phyloP scores from a whole-genome alignment of 176 grass and related monocot species.

The Alopecurus myosuroides region DNA sequence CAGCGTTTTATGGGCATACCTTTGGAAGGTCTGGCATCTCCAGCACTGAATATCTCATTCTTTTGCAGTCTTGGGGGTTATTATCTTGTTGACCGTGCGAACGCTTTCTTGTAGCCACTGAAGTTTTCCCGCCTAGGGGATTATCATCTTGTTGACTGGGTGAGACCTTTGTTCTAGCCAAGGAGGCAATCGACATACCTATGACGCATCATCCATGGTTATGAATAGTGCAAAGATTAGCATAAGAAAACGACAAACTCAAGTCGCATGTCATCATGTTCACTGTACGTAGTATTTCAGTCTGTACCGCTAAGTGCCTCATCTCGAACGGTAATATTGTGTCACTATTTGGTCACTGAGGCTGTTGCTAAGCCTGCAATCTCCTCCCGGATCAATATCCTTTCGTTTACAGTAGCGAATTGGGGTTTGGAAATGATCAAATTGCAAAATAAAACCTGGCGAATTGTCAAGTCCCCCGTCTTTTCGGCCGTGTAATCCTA shows the following conservation, averaged over 20 bases:
- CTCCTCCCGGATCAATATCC: not conserved
- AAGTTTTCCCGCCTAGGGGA: not conserved
- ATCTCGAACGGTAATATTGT: not conserved
- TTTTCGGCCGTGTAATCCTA: no score
- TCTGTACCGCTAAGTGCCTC: not conserved
- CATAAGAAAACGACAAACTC: not conserved
- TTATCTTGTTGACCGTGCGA: not conserved
- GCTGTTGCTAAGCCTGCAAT: not conserved
- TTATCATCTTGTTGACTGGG: not conserved
- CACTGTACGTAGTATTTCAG: not conserved
- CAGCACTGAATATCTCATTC: not conserved
- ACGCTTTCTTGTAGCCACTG: not conserved
- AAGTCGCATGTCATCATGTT: not conserved
- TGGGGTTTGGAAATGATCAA: no score
- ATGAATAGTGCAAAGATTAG: not conserved
- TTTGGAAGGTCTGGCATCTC: not conserved
- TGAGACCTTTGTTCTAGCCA: not conserved
- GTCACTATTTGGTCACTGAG: not conserved
- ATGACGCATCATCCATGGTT: not conserved
- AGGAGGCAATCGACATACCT: not conserved
- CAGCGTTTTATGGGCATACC: not conserved
- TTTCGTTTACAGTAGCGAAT: not conserved
- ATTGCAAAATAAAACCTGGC: no score
- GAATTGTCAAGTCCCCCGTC: no score
- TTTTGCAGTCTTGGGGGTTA: not conserved